A percentile compares a stretch with the other conserved stretches of the same genome.
These are phyloP conservation scores for Gaultheria prostrata DNA, from an alignment of 148 eudicot genomes.

Conservation along the genomic window DNA sequence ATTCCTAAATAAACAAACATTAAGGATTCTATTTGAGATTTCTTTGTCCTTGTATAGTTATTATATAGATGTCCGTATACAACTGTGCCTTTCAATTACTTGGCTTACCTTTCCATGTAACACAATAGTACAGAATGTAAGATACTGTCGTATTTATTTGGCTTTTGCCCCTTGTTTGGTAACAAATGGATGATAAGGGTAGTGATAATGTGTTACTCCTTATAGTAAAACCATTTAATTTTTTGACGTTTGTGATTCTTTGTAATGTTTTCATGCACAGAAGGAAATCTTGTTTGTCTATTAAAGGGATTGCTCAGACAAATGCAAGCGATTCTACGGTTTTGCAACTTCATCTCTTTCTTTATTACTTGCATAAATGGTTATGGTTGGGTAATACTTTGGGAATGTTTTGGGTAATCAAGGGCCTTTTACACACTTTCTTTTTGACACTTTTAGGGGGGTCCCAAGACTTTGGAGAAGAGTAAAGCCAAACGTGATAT, in stretches of 20 bases:
- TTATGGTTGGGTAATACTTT: background rate
- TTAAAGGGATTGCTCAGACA: conserved; percentile 18
- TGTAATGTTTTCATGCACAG: conserved; percentile 15
- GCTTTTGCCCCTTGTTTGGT: background rate
- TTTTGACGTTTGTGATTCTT: background rate
- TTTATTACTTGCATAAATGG: background rate
- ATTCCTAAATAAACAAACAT: background rate
- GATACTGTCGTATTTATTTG: background rate
- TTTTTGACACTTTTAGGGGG: conserved; percentile 20
- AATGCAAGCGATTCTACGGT: conserved; percentile 32
- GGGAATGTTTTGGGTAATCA: background rate
- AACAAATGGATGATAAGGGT: background rate
- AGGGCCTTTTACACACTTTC: background rate
- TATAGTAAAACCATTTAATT: background rate
- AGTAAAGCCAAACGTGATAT: conserved; percentile 25
- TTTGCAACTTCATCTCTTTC: background rate
- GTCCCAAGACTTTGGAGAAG: conserved; percentile 28
- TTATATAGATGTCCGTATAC: background rate
- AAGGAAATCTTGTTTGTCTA: conserved; percentile 24
- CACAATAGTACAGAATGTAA: background rate
- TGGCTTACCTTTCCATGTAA: background rate
- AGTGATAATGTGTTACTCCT: background rate
- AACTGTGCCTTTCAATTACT: background rate
- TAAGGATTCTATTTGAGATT: background rate
- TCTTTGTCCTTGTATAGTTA: background rate